phyloP scores from a whole-genome alignment of 1,139 yeast species.

The Candida anutae region DNA sequence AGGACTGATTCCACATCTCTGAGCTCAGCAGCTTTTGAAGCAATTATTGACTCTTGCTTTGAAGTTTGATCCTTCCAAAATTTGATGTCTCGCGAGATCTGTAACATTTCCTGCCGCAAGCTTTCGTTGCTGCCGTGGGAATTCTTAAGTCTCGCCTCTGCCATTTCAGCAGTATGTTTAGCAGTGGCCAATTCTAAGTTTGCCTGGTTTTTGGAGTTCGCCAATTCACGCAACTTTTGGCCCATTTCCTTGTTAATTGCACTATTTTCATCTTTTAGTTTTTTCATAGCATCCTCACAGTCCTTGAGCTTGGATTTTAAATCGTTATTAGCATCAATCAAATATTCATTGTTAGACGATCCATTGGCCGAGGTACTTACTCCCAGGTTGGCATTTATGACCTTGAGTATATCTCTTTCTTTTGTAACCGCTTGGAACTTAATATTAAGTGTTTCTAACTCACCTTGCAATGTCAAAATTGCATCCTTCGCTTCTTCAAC shows the following conservation, averaged over 20 bases:
- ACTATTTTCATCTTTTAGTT: constrained; percentile 22
- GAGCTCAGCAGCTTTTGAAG: constrained; percentile 50
- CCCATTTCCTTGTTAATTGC: constrained; percentile 18
- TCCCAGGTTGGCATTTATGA: too few species aligned
- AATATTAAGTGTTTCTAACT: constrained; percentile 42
- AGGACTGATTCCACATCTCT: constrained; percentile 48
- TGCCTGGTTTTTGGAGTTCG: constrained; percentile 24
- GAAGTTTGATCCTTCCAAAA: constrained; percentile 47
- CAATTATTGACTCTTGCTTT: constrained; percentile 48
- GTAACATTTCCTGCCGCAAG: constrained; percentile 18
- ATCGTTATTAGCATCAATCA: constrained; percentile 21
- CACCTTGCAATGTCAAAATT: constrained; percentile 57
- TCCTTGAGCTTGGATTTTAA: constrained; percentile 21
- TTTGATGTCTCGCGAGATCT: constrained; percentile 13
- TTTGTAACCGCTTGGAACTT: constrained; percentile 47
- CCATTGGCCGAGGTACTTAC: constrained; percentile 5
- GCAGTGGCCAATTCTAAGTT: constrained; percentile 22
- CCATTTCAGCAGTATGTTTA: constrained; percentile 26
- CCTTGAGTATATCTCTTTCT: constrained; percentile 62
- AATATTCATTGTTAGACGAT: constrained; percentile 12
- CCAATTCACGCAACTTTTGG: constrained; percentile 19
- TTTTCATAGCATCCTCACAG: constrained; percentile 21
- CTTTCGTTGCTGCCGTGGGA: constrained; percentile 19
- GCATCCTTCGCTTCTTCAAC: constrained; percentile 73
- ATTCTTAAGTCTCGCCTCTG: constrained; percentile 25